A percentile compares a stretch with the other conserved stretches of the same genome.
Evolutionary conservation across 1,284 basidiomycete genomes (phyloP).

Genomic region (Trametes sp.): DNA sequence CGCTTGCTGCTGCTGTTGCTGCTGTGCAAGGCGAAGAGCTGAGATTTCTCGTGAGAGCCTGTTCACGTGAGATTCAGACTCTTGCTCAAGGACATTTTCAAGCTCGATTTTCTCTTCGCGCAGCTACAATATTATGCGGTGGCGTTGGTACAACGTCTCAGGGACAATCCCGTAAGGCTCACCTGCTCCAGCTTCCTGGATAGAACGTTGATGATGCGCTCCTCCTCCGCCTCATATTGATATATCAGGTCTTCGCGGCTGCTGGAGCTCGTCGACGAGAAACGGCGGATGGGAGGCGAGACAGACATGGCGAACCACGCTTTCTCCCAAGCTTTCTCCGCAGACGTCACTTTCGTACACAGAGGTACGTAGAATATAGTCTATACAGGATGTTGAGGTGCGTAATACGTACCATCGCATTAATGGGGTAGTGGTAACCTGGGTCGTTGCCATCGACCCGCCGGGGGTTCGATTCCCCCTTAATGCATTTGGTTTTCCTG

Average conservation of each 20-base stretch:
- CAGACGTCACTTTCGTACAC: constrained; percentile 12
- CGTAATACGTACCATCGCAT: constrained; percentile 10
- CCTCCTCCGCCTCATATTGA: constrained; percentile 87
- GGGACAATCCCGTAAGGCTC: constrained; percentile 30
- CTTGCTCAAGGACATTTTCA: constrained; percentile 81
- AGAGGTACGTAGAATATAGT: background rate
- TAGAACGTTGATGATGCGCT: constrained; percentile 81
- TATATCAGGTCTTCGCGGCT: constrained; percentile 79
- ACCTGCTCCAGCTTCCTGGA: constrained; percentile 84
- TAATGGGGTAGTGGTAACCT: constrained; percentile 38
- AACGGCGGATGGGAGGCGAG: constrained; percentile 65
- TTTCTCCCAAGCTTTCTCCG: background rate
- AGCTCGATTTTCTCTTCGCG: constrained; percentile 84
- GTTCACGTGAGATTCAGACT: constrained; percentile 82
- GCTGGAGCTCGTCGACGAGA: constrained; percentile 60
- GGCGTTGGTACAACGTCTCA: constrained; percentile 4
- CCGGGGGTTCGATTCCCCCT: constrained; percentile 83
- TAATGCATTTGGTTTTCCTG: constrained; percentile 54
- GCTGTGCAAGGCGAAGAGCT: constrained; percentile 65
- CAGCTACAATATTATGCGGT: constrained; percentile 52
- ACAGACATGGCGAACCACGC: constrained; percentile 55
- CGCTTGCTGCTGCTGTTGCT: constrained; percentile 41
- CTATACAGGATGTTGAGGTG: no score
- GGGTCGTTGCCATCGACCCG: constrained; percentile 57
- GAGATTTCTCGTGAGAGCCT: constrained; percentile 73